Evolutionary conservation across 1,284 basidiomycete genomes (phyloP), one percentile per base, ranked within the genome.

Genomic region (Ceratorhiza oryzae-sativae): DNA sequence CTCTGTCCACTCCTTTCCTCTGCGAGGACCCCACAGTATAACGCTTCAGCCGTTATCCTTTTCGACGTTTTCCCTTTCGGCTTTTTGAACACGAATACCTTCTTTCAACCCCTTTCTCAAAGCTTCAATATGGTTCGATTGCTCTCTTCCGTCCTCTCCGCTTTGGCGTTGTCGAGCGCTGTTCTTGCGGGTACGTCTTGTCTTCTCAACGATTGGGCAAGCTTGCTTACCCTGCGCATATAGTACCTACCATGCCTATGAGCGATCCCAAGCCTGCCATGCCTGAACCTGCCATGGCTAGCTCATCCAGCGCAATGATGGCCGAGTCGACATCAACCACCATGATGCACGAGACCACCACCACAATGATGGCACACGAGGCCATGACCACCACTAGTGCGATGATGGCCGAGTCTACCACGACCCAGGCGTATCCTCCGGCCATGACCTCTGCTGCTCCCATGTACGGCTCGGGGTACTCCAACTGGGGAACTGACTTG

Each of bases 381-480:
- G 45, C 60, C 49, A 49, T 23, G 53, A 45, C 60, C 3, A 73
- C 72, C 56, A 30, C 63, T n/a, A 20, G 36, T 12, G 39, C 27
- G 25, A 34, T 39, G 36, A 27, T 23, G 13, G 53, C 76, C 75
- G 74, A 74, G 71, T 27, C 73, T 10, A 70, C 76, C 25, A 71
- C 77, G n/a, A 23, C 59, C 18, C 41, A 73, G 2, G 71, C 75
- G n/a, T 70, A 49, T 68, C 42, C 71, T 73, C 3, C 71, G 75
- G 46, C 65, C 39, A 18, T 18, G 36, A 39, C 36, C 13, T 39
- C 82, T 76, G 79, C 81, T 42, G 81, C 82, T 15, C 82, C 82
- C 27, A 79, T 82, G 3, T 90, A 91, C 78, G 89, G 89, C n/a
- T 90, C 90, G 27, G 90, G 89, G 71, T 84, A 80, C 76, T 81